These are phyloP conservation scores for Dryadomyces quercus-mongolicae DNA, from an alignment of 2,329 filamentous ascomycete species.

Conservation along the genomic window DNA sequence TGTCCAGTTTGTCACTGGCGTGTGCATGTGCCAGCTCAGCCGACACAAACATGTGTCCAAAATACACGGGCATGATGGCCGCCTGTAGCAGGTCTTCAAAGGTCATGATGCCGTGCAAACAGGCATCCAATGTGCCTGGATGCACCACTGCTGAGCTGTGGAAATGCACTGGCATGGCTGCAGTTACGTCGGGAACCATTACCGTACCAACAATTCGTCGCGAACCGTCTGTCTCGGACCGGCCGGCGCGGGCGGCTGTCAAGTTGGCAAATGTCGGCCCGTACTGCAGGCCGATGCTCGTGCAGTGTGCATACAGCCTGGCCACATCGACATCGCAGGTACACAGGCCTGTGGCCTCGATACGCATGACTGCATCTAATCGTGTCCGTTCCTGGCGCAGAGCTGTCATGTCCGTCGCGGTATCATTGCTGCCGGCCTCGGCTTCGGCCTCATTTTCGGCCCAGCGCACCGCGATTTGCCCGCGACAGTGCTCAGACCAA, in stretches of 20 bases:
- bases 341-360: conserved; percentile 3
- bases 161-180: conserved; percentile 10
- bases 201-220: conserved; percentile 8
- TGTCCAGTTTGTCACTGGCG: conserved; percentile 5
- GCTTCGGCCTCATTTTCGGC: not conserved
- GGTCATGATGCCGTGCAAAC: conserved; percentile 13
- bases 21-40: conserved; percentile 1
- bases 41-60: conserved; percentile 8
- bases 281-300: conserved; percentile 13
- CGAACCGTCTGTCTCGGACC: not conserved
- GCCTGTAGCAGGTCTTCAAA: conserved; percentile 10
- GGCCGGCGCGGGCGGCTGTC: conserved; percentile 4
- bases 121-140: conserved; percentile 13
- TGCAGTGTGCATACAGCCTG: conserved; percentile 11
- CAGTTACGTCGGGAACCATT: conserved; percentile 8
- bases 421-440: not conserved
- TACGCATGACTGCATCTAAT: not conserved
- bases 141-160: conserved; percentile 12
- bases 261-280: conserved; percentile 14
- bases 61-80: conserved; percentile 13
- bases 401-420: conserved; percentile 5
- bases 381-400: not conserved
- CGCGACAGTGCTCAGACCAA: conserved; percentile 16
- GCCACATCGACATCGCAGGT: conserved; percentile 5
- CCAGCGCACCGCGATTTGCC: conserved; percentile 11